phyloP scores from a whole-genome alignment of 164 flowering plant species.

The Piper betle region DNA sequence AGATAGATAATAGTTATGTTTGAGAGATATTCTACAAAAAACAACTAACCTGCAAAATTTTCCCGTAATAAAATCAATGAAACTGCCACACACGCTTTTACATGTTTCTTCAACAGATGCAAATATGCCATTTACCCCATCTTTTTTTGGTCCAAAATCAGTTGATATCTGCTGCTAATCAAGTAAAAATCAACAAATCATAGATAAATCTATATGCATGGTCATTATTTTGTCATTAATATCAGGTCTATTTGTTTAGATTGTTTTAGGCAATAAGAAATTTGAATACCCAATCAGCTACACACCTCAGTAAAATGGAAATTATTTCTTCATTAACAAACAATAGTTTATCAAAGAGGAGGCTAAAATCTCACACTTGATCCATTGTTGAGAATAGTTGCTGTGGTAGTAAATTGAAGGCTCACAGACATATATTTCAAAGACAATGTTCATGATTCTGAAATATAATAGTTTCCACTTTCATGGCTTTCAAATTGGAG shows the following conservation, averaged over 20 bases:
- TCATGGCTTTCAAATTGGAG: too few relatives aligned
- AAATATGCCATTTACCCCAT: constrained; percentile 57
- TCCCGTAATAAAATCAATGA: constrained; percentile 71
- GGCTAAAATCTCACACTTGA: constrained; percentile 40
- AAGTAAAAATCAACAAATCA: background rate
- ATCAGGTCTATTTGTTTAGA: background rate
- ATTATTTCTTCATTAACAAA: constrained; percentile 5
- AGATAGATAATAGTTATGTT: background rate
- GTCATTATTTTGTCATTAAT: background rate
- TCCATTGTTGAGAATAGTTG: constrained; percentile 74
- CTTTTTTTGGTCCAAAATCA: constrained; percentile 44
- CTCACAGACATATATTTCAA: too few relatives aligned
- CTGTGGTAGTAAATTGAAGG: constrained; percentile 56
- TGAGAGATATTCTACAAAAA: background rate
- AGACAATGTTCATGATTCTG: too few relatives aligned
- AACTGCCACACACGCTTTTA: constrained; percentile 44
- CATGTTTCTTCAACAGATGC: constrained; percentile 42
- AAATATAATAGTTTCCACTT: too few relatives aligned
- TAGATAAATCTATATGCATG: background rate
- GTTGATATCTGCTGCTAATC: constrained; percentile 28
- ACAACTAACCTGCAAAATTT: constrained; percentile 64
- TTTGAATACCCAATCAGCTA: too few relatives aligned
- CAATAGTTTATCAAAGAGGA: too few relatives aligned
- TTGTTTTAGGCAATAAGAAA: too few relatives aligned
- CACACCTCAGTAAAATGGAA: too few relatives aligned